phyloP scores from a whole-genome alignment of 768 basidiomycete species.

The Podaxis sp. region DNA sequence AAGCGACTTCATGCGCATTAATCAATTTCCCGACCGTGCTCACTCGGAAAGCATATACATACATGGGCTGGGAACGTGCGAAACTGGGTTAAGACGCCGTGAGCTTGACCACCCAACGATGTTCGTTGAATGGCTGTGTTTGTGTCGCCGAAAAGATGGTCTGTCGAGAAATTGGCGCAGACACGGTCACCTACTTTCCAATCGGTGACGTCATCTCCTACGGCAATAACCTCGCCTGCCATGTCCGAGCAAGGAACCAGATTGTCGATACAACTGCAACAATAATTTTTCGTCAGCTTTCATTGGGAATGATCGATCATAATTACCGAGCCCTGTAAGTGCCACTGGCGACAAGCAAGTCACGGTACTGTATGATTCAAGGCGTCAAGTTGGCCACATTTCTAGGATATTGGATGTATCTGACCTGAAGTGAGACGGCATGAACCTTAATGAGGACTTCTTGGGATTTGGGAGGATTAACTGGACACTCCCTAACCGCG shows the following conservation, averaged over 20 bases:
- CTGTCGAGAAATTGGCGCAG: slow-evolving; percentile 49
- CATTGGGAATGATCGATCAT: too few relatives aligned
- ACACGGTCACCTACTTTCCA: slow-evolving; percentile 60
- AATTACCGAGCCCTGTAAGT: slow-evolving; percentile 30
- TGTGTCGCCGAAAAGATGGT: slow-evolving; percentile 47
- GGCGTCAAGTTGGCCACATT: not conserved
- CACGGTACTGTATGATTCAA: slow-evolving; percentile 40
- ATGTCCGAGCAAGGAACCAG: slow-evolving; percentile 48
- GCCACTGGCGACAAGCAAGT: slow-evolving; percentile 42
- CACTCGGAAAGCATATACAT: not conserved
- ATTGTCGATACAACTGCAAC: slow-evolving; percentile 20
- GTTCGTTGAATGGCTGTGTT: slow-evolving; percentile 31
- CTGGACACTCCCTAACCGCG: slow-evolving; percentile 24
- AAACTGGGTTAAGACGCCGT: slow-evolving; percentile 57
- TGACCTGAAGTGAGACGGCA: slow-evolving; percentile 55
- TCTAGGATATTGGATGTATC: not conserved
- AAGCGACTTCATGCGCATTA: slow-evolving; percentile 35
- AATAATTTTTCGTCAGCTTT: slow-evolving; percentile 19
- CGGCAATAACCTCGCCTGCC: slow-evolving; percentile 57
- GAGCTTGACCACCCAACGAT: slow-evolving; percentile 44
- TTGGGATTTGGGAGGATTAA: slow-evolving; percentile 35
- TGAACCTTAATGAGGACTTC: slow-evolving; percentile 58
- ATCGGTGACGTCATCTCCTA: slow-evolving; percentile 41
- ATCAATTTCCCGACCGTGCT: not conserved
- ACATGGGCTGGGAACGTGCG: slow-evolving; percentile 34